Base-by-base conservation (phyloP, 2,329 filamentous ascomycete genomes). In the Alternaria viburni region DNA sequence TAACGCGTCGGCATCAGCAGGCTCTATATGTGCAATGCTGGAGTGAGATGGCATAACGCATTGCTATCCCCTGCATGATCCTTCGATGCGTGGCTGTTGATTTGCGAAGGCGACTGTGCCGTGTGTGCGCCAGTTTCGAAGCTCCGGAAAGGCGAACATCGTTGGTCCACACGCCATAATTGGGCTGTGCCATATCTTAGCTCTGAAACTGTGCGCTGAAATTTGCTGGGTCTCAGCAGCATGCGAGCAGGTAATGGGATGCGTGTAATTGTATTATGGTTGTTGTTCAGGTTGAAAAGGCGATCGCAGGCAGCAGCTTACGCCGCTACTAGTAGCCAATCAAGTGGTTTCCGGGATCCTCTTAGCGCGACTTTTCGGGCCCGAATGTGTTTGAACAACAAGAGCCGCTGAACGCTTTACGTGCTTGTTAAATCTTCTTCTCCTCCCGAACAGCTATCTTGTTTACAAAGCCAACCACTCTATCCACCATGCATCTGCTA, bases 381-480 rank as follows among this genome's bases (percentile, higher is more conserved):
- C 15, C 15, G 32, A 36, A 36, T 3, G 15, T n/a, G 32, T 36
- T 36, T 15, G 2, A 36, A n/a, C 4, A n/a, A 36, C 0, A 36
- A 36, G 32, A 36, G 32, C 32, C 32, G 32, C 32, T 10, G 15
- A 36, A 9, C 32, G 32, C 32, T 36, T n/a, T 36, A 36, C 15
- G 15, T 36, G 32, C 32, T 36, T 36, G 1, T 36, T 10, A 9
- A 36, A 36, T 36, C 15, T 36, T 1, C 32, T n/a, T n/a, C 8
- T 10, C 7, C 2, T 10, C 15, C 4, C 8, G 2, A 10, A 0
- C 2, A 36, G 32, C 32, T 3, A 36, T 9, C 0, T 5, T 9
- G 2, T 36, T n/a, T n/a, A 36, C 4, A 36, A n/a, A 9, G 32
- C 7, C 15, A 8, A n/a, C 32, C 32, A 36, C 15, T n/a, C 32